Evolutionary conservation across 225 moss, liverwort and hornwort species (phyloP).

Genomic region (Sphagnum contortum): DNA sequence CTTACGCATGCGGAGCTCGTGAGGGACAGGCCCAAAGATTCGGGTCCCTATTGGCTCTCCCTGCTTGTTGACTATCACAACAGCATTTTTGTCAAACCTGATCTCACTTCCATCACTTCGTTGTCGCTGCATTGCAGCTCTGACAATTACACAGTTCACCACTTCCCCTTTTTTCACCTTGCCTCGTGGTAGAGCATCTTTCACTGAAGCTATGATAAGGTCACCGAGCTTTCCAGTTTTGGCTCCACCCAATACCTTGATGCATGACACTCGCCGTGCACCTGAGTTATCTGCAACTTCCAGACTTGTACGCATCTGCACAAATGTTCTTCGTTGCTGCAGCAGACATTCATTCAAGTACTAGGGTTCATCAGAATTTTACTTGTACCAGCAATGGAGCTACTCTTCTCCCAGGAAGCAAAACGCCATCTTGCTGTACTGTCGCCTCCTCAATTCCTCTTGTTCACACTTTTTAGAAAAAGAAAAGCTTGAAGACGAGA

Average conservation of each 20-base stretch:
- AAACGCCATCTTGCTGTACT: no score
- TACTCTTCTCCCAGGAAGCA: no score
- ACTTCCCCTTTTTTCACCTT: conserved; percentile 98
- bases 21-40: conserved; percentile 86
- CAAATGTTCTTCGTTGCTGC: conserved; percentile 42
- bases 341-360: background rate
- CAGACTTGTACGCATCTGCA: conserved; percentile 81
- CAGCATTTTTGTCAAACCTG: conserved; percentile 78
- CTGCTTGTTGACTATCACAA: conserved; percentile 84
- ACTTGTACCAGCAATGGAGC: no score
- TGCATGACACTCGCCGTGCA: conserved; percentile 71
- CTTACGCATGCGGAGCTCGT: conserved; percentile 70
- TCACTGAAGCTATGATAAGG: conserved; percentile 88
- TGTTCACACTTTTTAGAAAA: no score
- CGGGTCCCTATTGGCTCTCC: conserved; percentile 89
- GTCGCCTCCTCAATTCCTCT: no score
- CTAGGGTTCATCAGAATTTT: background rate
- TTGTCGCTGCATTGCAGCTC: conserved; percentile 71
- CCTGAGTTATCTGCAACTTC: conserved; percentile 93
- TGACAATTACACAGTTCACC: conserved; percentile 83
- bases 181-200: conserved; percentile 83
- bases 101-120: conserved; percentile 91
- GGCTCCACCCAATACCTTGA: conserved; percentile 82
- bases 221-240: conserved; percentile 83
- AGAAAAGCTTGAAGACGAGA: no score